phyloP scores from a whole-genome alignment of 306 rosid genomes.

The Vigna reflexopilosa region DNA sequence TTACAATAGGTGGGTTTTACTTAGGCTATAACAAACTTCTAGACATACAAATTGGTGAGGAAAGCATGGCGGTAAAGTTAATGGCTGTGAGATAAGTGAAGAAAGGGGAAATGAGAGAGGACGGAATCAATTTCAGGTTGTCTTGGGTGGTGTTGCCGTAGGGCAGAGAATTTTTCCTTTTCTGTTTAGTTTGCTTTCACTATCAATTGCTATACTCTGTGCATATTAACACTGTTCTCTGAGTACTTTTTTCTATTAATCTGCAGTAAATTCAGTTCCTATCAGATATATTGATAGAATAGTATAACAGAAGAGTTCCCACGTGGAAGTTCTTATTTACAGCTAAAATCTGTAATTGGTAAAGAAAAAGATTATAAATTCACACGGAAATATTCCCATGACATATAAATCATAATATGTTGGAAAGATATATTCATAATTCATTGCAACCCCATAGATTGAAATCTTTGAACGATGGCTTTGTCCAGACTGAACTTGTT shows the following conservation, averaged over 20 bases:
- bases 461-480: slow-evolving; percentile 16
- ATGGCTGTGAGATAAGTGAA: background rate
- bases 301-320: slow-evolving; percentile 21
- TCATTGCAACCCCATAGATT: slow-evolving; percentile 10
- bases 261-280: background rate
- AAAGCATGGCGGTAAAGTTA: background rate
- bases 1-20: background rate
- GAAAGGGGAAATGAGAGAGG: background rate
- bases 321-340: background rate
- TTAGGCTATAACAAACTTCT: background rate
- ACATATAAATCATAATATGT: slow-evolving; percentile 3
- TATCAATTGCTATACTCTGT: background rate
- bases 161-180: background rate
- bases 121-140: background rate
- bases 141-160: background rate
- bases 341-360: slow-evolving; percentile 8
- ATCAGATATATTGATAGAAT: slow-evolving; percentile 1
- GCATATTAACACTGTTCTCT: background rate
- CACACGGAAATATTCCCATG: slow-evolving; percentile 5
- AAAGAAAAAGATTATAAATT: background rate
- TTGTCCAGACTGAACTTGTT: slow-evolving; percentile 5
- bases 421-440: slow-evolving; percentile 1
- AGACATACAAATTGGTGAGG: background rate
- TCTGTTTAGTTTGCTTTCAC: background rate
- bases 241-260: background rate